Percentiles rank a stretch among this genome's conserved stretches.
Evolutionary conservation across 805 yeast species (phyloP).

Genomic region (Lipomyces yamadae): DNA sequence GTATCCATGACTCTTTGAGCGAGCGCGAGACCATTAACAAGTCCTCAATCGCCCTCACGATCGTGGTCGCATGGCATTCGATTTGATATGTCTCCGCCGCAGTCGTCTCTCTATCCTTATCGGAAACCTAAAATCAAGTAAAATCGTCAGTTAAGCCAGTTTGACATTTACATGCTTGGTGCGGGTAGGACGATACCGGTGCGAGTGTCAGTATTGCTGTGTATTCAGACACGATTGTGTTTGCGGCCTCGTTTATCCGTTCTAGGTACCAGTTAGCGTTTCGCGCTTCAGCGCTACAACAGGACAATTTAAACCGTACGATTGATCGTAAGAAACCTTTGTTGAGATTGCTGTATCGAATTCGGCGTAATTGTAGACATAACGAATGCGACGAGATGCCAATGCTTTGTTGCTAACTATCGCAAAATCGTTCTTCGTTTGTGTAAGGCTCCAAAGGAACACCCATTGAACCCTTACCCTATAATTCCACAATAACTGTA

Average conservation of each 20-base stretch:
- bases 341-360: conserved; percentile 17
- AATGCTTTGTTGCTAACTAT: not conserved
- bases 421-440: too few relatives aligned
- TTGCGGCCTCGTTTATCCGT: conserved; percentile 36
- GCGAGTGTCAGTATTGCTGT: conserved; percentile 43
- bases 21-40: conserved; percentile 48
- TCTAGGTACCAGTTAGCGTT: conserved; percentile 15
- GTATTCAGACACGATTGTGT: conserved; percentile 34
- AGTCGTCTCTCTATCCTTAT: conserved; percentile 44
- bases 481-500: too few relatives aligned
- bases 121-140: conserved; percentile 21
- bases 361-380: not conserved
- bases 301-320: conserved; percentile 15
- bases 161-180: too few relatives aligned
- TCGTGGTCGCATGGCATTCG: conserved; percentile 47
- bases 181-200: conserved; percentile 30
- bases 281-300: not conserved
- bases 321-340: conserved; percentile 24
- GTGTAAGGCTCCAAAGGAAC: too few relatives aligned
- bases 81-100: conserved; percentile 50
- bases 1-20: conserved; percentile 51
- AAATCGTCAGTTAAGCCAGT: not conserved
- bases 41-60: conserved; percentile 49
- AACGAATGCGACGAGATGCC: not conserved
- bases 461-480: too few relatives aligned